phyloP scores from a whole-genome alignment of 2,329 filamentous ascomycete genomes.

The Fusarium zealandicum region DNA sequence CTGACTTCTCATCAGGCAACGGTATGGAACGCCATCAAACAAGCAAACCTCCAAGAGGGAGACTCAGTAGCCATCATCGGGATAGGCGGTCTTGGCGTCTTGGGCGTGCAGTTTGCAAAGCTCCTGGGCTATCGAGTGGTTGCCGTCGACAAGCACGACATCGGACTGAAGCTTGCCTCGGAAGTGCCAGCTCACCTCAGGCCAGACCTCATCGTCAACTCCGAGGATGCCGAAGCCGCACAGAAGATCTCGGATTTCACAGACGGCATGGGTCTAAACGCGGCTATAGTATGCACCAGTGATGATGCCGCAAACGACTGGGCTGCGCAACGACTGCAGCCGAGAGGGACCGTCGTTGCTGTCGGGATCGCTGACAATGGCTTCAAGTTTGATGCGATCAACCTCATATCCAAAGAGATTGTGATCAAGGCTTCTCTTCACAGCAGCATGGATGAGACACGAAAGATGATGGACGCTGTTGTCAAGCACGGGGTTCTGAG shows the following conservation, averaged over 20 bases:
- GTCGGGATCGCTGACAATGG: slow-evolving; percentile 27
- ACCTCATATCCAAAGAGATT: slow-evolving; percentile 25
- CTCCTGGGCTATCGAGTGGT: slow-evolving; percentile 40
- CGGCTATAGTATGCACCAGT: slow-evolving; percentile 24
- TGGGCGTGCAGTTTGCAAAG: slow-evolving; percentile 41
- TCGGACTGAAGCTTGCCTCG: slow-evolving; percentile 26
- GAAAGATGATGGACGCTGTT: slow-evolving; percentile 20
- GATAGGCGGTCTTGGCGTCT: slow-evolving; percentile 38
- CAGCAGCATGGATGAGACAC: slow-evolving; percentile 24
- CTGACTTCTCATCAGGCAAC: slow-evolving; percentile 14
- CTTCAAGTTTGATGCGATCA: slow-evolving; percentile 29
- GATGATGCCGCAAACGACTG: slow-evolving; percentile 29
- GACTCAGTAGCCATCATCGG: slow-evolving; percentile 29
- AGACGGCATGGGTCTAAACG: slow-evolving; percentile 20
- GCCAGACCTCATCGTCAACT: slow-evolving; percentile 25
- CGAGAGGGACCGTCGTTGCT: slow-evolving; percentile 16
- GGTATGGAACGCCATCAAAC: slow-evolving; percentile 29
- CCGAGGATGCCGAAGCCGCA: slow-evolving; percentile 5
- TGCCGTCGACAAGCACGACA: slow-evolving; percentile 37
- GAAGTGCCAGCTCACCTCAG: slow-evolving; percentile 24
- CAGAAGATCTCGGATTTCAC: slow-evolving; percentile 27
- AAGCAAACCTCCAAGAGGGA: slow-evolving; percentile 6
- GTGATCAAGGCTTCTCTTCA: slow-evolving; percentile 24
- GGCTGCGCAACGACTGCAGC: slow-evolving; percentile 22
- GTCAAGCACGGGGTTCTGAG: slow-evolving; percentile 20